Evolutionary conservation across 139 green algal species (phyloP).

Genomic region (Zygnema cylindricum): DNA sequence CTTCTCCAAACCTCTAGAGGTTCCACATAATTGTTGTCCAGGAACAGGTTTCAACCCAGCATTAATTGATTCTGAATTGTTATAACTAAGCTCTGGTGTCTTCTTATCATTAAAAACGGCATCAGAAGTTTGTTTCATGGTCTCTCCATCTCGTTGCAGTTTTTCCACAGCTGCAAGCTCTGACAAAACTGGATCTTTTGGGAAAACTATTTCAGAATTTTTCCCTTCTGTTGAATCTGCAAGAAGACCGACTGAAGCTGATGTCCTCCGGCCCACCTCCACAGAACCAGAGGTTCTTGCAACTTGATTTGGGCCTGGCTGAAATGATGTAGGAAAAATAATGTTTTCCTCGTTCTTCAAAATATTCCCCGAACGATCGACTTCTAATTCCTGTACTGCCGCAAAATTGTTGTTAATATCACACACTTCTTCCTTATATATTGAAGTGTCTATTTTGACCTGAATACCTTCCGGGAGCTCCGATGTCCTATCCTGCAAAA

Average conservation of each 20-base stretch:
- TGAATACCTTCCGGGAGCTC: neutral
- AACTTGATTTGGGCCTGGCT: neutral
- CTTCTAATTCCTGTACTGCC: neutral
- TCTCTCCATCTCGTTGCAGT: no score
- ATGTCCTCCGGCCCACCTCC: neutral
- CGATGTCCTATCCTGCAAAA: neutral
- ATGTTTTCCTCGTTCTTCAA: neutral
- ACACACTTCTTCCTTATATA: neutral
- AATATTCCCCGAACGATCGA: no score
- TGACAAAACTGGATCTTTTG: no score
- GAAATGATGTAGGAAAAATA: neutral
- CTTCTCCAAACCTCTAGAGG: neutral
- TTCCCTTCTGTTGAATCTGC: neutral
- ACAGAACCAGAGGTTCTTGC: neutral
- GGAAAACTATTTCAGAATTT: neutral
- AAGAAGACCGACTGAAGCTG: neutral
- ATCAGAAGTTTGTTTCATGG: no score
- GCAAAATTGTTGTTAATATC: neutral
- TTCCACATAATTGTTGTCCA: neutral
- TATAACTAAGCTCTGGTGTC: no score
- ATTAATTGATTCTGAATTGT: no score
- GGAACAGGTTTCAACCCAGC: neutral
- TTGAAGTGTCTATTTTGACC: neutral
- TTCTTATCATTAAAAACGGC: no score
- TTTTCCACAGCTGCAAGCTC: no score